A percentile compares a stretch with the other conserved stretches of the same genome.
These are phyloP conservation scores for Licmophora abbreviata DNA, from an alignment of 108 stramenopile species.

Conservation along the genomic window DNA sequence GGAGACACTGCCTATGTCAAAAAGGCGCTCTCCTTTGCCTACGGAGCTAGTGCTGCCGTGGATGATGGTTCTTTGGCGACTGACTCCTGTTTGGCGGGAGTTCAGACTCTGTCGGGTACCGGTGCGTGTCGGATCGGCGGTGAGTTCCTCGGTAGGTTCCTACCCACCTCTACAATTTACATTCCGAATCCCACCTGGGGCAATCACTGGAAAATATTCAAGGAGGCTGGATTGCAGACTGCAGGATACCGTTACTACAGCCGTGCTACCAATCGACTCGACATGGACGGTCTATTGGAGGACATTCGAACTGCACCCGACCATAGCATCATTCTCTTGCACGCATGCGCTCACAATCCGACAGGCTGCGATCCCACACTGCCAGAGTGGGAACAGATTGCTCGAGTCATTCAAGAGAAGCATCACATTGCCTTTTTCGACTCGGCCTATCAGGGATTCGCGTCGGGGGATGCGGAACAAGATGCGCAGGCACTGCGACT, in stretches of 20 bases:
- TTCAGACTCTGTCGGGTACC: constrained; percentile 93
- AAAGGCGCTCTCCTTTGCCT: constrained; percentile 86
- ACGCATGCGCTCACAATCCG: constrained; percentile 99
- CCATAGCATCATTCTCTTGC: constrained; percentile 85
- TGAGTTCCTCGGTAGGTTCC: constrained; percentile 76
- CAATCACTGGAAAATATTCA: constrained; percentile 93
- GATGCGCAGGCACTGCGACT: constrained; percentile 88
- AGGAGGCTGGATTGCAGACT: constrained; percentile 80
- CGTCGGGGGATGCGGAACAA: constrained; percentile 90
- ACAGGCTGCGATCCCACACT: constrained; percentile 94
- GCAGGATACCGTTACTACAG: constrained; percentile 88
- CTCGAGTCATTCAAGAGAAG: constrained; percentile 64
- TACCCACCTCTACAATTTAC: constrained; percentile 61
- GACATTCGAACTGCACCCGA: constrained; percentile 80
- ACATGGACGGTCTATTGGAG: constrained; percentile 80
- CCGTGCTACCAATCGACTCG: constrained; percentile 71
- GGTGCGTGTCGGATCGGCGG: constrained; percentile 94
- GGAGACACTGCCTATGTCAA: constrained; percentile 81
- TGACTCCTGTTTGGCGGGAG: constrained; percentile 86
- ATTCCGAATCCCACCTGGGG: constrained; percentile 96
- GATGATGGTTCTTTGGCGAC: too few relatives aligned
- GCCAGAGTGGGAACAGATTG: constrained; percentile 85
- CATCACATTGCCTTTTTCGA: constrained; percentile 90
- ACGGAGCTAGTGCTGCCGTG: constrained; percentile 68
- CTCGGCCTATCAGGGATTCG: constrained; percentile 98